Evolutionary conservation across 192 early-diverging fungal species (phyloP), one percentile per base, ranked within the genome.

Genomic region (Cetraspora pellucida): DNA sequence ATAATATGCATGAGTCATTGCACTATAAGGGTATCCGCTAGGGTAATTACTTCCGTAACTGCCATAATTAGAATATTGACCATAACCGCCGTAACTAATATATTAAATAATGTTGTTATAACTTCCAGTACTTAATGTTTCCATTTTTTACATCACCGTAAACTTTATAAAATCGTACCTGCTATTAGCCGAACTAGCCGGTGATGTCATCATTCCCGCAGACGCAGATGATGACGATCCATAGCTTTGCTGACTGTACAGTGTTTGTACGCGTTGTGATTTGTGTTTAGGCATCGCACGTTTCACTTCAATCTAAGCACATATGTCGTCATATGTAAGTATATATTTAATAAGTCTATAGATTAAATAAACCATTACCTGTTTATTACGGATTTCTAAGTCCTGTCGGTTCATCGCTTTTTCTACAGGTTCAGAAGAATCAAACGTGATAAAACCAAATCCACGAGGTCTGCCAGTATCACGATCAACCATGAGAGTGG

Each of bases 381-480:
- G 75, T 79, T 94, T 95, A 50, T 90, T 92, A 60, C 92, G 87
- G 44, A 95, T 82, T 25, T 79, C 82, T 50, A 95, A 83, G 31
- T 92, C 90, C n/a, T 86, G 83, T 78, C 88, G 81, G 54, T 85
- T 85, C 55, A 96, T 82, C 11, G 93, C 94, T 31, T 87, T 89
- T 19, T 97, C 95, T 23, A 96, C 92, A 16, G 88, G 89, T 45
- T 87, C 75, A 44, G 89, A 86, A 46, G 87, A 87, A 54, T 93
- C 93, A 84, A 96, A 97, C 0, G 94, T 95, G 60, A 97, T 92
- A 85, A 97, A 97, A 13, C 96, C 96, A 85, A 97, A 97, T 9
- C 96, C 95, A 52, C 96, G 93, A 21, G 94, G 91, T 60, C 93
- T 88, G n/a, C 93, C 93, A 1, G 94, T 93, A 69, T 87, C 86